Percentiles rank a stretch among this genome's conserved stretches.
phyloP scores from a whole-genome alignment of 495 filamentous ascomycete genomes.

The Rostrohypoxylon terebratum region DNA sequence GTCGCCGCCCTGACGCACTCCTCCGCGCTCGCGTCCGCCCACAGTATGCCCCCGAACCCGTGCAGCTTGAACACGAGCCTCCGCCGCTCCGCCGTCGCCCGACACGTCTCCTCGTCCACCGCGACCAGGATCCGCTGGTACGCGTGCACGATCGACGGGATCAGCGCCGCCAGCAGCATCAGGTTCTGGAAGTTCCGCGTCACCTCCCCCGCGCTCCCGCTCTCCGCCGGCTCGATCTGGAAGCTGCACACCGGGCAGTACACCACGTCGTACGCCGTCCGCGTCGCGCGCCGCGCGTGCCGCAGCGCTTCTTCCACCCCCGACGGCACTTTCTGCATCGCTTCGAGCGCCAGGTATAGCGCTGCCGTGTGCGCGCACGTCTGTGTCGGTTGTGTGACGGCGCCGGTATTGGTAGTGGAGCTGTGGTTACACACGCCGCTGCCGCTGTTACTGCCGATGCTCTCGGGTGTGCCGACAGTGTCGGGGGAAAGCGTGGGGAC shows the following conservation, averaged over 20 bases:
- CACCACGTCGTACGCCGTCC: conserved; percentile 67
- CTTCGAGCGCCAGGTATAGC: conserved; percentile 60
- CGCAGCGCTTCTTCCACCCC: conserved; percentile 60
- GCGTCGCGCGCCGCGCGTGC: conserved; percentile 68
- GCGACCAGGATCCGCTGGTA: conserved; percentile 62
- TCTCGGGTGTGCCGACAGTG: conserved; percentile 43
- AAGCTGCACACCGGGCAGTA: conserved; percentile 69
- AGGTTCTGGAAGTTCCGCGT: conserved; percentile 67
- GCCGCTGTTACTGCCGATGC: conserved; percentile 19
- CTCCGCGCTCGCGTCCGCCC: conserved; percentile 44
- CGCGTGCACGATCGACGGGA: conserved; percentile 71
- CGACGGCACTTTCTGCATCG: conserved; percentile 58
- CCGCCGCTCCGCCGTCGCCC: conserved; percentile 53
- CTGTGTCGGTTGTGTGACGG: neutral
- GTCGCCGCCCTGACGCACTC: conserved; percentile 38
- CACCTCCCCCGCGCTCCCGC: neutral
- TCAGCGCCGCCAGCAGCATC: conserved; percentile 73
- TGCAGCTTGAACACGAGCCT: conserved; percentile 57
- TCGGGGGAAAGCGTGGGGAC: conserved; percentile 42
- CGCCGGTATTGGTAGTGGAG: neutral
- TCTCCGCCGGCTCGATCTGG: conserved; percentile 49
- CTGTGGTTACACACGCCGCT: neutral
- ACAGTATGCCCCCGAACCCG: conserved; percentile 60
- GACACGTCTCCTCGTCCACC: conserved; percentile 57
- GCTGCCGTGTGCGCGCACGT: conserved; percentile 54